Conservation (phyloP, 805 yeast species). For the Ogataea kodamae region DNA sequence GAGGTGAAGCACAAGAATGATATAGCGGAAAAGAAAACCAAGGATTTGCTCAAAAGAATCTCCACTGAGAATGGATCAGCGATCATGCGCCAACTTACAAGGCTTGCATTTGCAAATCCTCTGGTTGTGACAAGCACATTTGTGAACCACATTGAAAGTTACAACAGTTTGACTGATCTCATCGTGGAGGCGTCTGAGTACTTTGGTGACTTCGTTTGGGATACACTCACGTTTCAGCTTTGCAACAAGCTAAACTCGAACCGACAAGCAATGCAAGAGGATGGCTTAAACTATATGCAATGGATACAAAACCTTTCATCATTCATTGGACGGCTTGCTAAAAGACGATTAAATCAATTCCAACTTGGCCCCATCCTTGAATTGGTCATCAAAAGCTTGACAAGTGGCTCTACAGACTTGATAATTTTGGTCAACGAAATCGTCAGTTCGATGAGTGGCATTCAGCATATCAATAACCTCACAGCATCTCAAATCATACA, state of each 20-base stretch:
- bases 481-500: slow-evolving; percentile 61
- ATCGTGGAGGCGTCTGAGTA: slow-evolving; percentile 75
- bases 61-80: slow-evolving; percentile 74
- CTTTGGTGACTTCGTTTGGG: slow-evolving; percentile 81
- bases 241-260: slow-evolving; percentile 66
- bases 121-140: slow-evolving; percentile 68
- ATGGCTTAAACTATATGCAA: slow-evolving; percentile 75
- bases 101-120: slow-evolving; percentile 73
- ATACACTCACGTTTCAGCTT: slow-evolving; percentile 70
- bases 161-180: slow-evolving; percentile 77
- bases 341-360: slow-evolving; percentile 48
- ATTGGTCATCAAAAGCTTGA: slow-evolving; percentile 61
- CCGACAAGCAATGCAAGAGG: slow-evolving; percentile 64
- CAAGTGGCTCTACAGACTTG: slow-evolving; percentile 54
- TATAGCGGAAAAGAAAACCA: slow-evolving; percentile 74
- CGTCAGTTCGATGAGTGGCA: slow-evolving; percentile 72
- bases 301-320: slow-evolving; percentile 85
- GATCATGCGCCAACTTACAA: slow-evolving; percentile 71
- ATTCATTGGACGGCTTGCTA: slow-evolving; percentile 72
- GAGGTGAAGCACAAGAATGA: slow-evolving; percentile 56
- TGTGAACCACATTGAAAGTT: slow-evolving; percentile 83
- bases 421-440: slow-evolving; percentile 65
- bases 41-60: slow-evolving; percentile 70
- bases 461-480: slow-evolving; percentile 64
- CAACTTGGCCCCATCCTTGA: slow-evolving; percentile 59